phyloP scores from a whole-genome alignment of 352 stramenopile genomes.

The Globisporangium nunn region DNA sequence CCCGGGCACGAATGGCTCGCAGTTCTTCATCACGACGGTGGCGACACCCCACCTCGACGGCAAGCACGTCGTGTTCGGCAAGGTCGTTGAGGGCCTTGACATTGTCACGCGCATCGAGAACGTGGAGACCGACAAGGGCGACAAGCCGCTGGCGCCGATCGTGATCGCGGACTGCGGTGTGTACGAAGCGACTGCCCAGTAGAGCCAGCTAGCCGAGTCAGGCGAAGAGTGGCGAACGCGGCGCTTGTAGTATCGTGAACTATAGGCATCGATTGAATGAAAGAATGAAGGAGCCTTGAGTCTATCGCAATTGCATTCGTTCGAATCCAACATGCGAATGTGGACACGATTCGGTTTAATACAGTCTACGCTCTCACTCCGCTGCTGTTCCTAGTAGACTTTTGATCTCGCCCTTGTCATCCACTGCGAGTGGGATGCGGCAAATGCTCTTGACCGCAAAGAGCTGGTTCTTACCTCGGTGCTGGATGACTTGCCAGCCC shows the following conservation, averaged over 20 bases:
- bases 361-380: too few species aligned
- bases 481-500: conserved; percentile 22
- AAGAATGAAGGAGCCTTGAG: too few species aligned
- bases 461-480: conserved; percentile 5
- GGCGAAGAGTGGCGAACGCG: too few species aligned
- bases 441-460: conserved; percentile 11
- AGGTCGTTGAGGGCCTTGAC: conserved; percentile 88
- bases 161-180: conserved; percentile 96
- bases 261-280: too few species aligned
- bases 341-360: too few species aligned
- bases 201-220: too few species aligned
- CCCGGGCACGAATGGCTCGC: conserved; percentile 94
- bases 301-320: too few species aligned
- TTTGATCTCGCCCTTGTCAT: conserved; percentile 9
- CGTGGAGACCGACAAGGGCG: conserved; percentile 78
- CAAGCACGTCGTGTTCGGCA: conserved; percentile 98
- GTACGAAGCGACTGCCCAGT: conserved; percentile 31
- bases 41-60: conserved; percentile 95
- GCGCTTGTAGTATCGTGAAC: too few species aligned
- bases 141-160: conserved; percentile 90
- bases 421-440: conserved; percentile 7
- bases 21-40: conserved; percentile 96
- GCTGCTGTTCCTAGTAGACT: not conserved
- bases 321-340: too few species aligned
- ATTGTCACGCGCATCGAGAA: conserved; percentile 91